Evolutionary conservation across 2,329 filamentous ascomycete genomes (phyloP), one percentile per base, ranked within the genome.

Genomic region (Phialophora expanda): DNA sequence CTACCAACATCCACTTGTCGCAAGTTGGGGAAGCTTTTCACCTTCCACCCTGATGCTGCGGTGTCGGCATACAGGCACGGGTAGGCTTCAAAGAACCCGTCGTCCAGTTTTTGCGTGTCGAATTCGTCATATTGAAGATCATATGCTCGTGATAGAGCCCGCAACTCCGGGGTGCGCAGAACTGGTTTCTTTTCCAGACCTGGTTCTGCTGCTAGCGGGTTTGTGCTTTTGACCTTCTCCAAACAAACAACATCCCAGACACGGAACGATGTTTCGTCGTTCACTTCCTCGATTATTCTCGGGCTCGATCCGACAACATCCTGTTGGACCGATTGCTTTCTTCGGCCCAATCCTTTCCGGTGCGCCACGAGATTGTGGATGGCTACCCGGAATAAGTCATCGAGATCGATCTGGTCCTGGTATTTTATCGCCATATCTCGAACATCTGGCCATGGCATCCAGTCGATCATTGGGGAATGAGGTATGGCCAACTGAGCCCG

Each of bases 51-150:
- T 17, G 65, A 67, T 3, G 63, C 54, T 26, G 63, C 48, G 28
- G 60, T 64, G 30, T 65, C 51, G 20, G 48, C 56, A 38, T 58
- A 68, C 57, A 68, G 50, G 24, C 44, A 65, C 6, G 66, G 66
- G 38, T 62, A 68, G 14, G 30, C 55, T 34, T 65, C 62, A 34
- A 68, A 68, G 55, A 68, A 68, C 8, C 54, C 9, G 55, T 58
- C 50, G 17, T 68, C 56, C 32, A 68, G 20, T 41, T 62, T 68
- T 80, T 94, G 96, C 50, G 86, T 83, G 11, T 90, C 92, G 51
- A 98, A 89, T 74, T 97, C 91, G 70, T 97, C 93, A 75, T 98
- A 98, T 72, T 98, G 95, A 3, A 81, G 69, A 78, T 98, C 93
- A 74, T 87, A 97, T 59, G 86, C 93, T 73, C 89, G 88, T 4